Evolutionary conservation across 2,329 filamentous ascomycete species (phyloP).

Genomic region (Neoarthrinium moseri): DNA sequence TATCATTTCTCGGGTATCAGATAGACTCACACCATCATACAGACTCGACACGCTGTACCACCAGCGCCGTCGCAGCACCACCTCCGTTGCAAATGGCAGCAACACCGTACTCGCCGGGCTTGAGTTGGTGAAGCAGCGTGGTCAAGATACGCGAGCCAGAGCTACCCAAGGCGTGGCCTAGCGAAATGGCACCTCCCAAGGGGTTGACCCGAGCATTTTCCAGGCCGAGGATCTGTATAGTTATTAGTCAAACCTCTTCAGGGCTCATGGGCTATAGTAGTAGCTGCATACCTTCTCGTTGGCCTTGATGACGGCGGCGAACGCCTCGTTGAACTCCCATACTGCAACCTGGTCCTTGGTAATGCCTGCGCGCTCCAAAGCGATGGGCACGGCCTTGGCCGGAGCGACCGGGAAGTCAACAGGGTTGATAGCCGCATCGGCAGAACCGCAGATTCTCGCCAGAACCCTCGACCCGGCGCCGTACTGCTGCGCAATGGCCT

Average conservation of each 20-base stretch:
- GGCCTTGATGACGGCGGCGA: constrained; percentile 91
- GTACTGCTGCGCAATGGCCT: constrained; percentile 76
- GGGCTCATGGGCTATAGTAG: not conserved
- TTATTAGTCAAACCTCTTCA: constrained; percentile 12
- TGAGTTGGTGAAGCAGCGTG: constrained; percentile 85
- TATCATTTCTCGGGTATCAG: constrained; percentile 7
- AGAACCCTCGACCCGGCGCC: constrained; percentile 76
- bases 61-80: constrained; percentile 85
- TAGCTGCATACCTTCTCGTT: constrained; percentile 71
- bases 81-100: constrained; percentile 97
- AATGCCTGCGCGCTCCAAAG: constrained; percentile 84
- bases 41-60: constrained; percentile 78
- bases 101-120: constrained; percentile 89
- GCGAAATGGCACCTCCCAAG: constrained; percentile 84
- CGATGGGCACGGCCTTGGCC: constrained; percentile 86
- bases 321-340: constrained; percentile 99
- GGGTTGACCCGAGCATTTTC: constrained; percentile 80
- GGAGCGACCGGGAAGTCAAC: constrained; percentile 95
- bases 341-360: constrained; percentile 87
- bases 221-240: constrained; percentile 70
- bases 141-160: constrained; percentile 89
- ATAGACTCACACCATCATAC: constrained; percentile 33
- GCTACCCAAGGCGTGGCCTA: constrained; percentile 90
- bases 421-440: constrained; percentile 86
- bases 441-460: constrained; percentile 81